These are phyloP conservation scores for Clitopilus hobsonii DNA, from an alignment of 768 basidiomycete species.

Conservation along the genomic window DNA sequence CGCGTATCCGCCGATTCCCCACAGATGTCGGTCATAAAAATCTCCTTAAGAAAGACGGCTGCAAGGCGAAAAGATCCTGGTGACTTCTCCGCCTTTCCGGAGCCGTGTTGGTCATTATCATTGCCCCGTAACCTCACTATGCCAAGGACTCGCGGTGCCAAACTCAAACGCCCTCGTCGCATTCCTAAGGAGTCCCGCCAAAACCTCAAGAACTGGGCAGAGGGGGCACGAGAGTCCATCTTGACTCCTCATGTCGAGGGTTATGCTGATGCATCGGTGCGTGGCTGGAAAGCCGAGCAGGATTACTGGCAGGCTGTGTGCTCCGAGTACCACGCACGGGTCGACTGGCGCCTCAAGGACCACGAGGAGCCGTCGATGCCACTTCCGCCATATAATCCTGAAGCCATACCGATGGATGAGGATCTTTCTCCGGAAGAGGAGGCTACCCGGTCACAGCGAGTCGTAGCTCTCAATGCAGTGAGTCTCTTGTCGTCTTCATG, in stretches of 20 bases:
- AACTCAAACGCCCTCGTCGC: no score
- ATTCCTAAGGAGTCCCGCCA: background rate
- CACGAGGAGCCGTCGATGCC: background rate
- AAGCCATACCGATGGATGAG: background rate
- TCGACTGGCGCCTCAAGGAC: background rate
- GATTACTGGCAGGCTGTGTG: background rate
- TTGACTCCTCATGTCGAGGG: background rate
- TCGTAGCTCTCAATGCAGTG: background rate
- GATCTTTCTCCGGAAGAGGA: background rate
- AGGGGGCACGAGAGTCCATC: background rate
- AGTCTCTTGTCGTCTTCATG: background rate
- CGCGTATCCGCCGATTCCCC: no score
- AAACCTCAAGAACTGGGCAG: background rate
- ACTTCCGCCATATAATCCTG: background rate
- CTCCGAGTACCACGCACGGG: background rate
- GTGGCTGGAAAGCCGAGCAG: background rate
- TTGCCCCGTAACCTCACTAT: no score
- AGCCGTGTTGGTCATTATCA: no score
- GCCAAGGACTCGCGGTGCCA: no score
- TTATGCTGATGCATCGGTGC: background rate
- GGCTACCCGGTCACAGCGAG: background rate
- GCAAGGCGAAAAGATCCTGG: no score
- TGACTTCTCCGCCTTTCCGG: no score
- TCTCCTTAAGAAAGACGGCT: no score
- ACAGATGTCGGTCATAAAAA: no score